Evolutionary conservation across 169 alveolate genomes (phyloP).

Genomic region (Eimeria sp.): DNA sequence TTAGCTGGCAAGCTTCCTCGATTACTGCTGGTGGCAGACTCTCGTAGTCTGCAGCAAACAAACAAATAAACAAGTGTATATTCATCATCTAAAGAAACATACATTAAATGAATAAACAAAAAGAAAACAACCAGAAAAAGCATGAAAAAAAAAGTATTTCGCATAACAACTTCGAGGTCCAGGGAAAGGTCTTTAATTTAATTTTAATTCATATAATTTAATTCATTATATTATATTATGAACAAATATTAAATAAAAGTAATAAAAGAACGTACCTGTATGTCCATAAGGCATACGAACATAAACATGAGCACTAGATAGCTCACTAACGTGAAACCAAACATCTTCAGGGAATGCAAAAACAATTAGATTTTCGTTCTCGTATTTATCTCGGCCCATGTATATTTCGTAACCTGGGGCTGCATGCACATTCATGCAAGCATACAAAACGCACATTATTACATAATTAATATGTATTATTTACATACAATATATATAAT

Average conservation of each 20-base stretch:
- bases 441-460: too few species aligned
- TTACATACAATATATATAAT: too few species aligned
- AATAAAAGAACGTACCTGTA: not conserved
- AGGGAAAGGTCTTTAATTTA: too few species aligned
- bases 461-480: not conserved
- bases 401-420: conserved; percentile 74
- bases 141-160: not conserved
- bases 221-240: not conserved
- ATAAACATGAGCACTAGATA: conserved; percentile 93
- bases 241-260: too few species aligned
- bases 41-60: conserved; percentile 14
- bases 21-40: conserved; percentile 56
- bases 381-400: conserved; percentile 92
- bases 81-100: not conserved
- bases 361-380: conserved; percentile 91
- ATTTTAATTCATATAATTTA: too few species aligned
- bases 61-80: not conserved
- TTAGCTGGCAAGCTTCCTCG: conserved; percentile 87
- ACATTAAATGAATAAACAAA: not conserved
- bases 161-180: not conserved
- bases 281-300: conserved; percentile 85
- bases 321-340: conserved; percentile 93
- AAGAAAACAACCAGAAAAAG: not conserved
- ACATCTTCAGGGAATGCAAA: conserved; percentile 92
- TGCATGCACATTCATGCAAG: not conserved